These are phyloP conservation scores for Allomyces arbusculus DNA, from an alignment of 192 early-diverging fungal genomes.

Conservation along the genomic window DNA sequence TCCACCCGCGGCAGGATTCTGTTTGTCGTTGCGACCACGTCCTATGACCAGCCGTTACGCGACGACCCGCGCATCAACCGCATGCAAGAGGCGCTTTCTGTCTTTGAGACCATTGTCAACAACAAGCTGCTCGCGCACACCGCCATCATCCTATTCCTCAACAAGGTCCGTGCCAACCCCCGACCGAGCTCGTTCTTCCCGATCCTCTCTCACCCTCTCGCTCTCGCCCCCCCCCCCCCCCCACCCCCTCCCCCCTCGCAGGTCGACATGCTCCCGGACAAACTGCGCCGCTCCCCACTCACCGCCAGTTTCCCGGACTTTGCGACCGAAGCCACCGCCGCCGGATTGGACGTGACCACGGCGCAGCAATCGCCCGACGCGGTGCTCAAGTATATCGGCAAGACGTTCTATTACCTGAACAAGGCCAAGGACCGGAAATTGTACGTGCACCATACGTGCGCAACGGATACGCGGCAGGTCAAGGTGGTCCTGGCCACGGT, in stretches of 20 bases:
- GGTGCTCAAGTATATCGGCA: too few species aligned
- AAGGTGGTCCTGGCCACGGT: slow-evolving; percentile 79
- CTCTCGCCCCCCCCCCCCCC: too few species aligned
- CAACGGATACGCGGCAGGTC: slow-evolving; percentile 67
- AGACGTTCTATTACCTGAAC: neutral
- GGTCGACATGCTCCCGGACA: neutral
- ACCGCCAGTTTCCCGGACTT: neutral
- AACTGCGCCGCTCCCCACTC: neutral
- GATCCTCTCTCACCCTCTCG: too few species aligned
- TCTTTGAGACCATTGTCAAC: neutral
- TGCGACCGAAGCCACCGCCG: too few species aligned
- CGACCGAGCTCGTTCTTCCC: too few species aligned
- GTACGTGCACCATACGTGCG: slow-evolving; percentile 20
- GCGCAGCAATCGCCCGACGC: too few species aligned
- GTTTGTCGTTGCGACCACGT: neutral
- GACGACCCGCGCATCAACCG: neutral
- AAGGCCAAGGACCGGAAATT: neutral
- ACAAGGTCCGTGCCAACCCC: neutral
- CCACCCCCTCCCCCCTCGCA: neutral
- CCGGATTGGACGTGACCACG: too few species aligned
- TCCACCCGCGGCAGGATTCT: neutral
- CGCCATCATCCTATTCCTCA: neutral
- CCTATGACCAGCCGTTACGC: neutral
- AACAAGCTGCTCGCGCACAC: neutral
- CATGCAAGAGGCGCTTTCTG: neutral